Conservation (phyloP, 768 basidiomycete genomes). For the Albatrellus ellisii region DNA sequence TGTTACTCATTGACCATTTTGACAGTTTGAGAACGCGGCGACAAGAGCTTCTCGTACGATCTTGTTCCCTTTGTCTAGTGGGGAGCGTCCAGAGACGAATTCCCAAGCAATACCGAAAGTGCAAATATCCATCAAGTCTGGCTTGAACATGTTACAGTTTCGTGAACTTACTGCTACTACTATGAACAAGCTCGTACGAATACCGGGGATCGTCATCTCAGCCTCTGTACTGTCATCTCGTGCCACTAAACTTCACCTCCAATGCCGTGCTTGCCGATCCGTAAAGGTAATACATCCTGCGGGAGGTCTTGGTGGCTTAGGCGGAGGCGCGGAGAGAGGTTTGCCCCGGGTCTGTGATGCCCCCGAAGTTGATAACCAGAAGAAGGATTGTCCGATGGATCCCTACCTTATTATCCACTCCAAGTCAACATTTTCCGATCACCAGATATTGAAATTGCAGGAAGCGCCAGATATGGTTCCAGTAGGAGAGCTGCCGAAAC, state of each 20-base stretch:
- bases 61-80: constrained; percentile 63
- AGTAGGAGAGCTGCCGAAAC: constrained; percentile 92
- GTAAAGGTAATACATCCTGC: constrained; percentile 67
- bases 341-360: constrained; percentile 85
- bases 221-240: constrained; percentile 89
- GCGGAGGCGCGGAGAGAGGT: constrained; percentile 72
- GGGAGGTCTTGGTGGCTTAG: constrained; percentile 76
- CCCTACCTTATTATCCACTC: constrained; percentile 94
- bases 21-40: constrained; percentile 85
- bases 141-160: constrained; percentile 87
- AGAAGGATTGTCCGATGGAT: constrained; percentile 92
- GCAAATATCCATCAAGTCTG: constrained; percentile 83
- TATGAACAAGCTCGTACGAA: constrained; percentile 90
- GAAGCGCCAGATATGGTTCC: constrained; percentile 99
- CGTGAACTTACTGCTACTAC: constrained; percentile 88
- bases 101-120: constrained; percentile 51
- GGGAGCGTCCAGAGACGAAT: constrained; percentile 25
- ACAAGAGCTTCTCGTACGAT: constrained; percentile 75
- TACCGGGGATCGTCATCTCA: constrained; percentile 97
- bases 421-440: constrained; percentile 88
- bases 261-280: constrained; percentile 83
- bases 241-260: constrained; percentile 83
- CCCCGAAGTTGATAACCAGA: constrained; percentile 62
- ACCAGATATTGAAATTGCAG: constrained; percentile 92
- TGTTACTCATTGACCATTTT: background rate